phyloP scores from a whole-genome alignment of 805 yeast genomes.

The Lipomyces sp. region DNA sequence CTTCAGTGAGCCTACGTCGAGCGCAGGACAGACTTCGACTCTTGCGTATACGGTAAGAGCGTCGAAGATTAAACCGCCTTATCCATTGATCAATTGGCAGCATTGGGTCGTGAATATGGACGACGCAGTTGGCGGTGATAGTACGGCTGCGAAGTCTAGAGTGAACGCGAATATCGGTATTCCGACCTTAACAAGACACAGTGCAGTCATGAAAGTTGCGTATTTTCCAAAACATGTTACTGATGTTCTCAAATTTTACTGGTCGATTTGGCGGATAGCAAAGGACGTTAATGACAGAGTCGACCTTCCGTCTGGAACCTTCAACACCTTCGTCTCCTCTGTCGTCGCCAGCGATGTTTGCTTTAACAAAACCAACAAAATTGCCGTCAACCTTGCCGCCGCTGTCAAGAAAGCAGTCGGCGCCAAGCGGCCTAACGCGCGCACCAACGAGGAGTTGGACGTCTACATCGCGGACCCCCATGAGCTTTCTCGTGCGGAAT shows the following conservation, averaged over 20 bases:
- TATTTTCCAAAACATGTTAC: neutral
- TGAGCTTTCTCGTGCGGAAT: conserved; percentile 45
- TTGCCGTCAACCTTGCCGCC: neutral
- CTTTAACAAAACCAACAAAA: neutral
- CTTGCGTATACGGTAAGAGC: neutral
- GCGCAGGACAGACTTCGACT: conserved; percentile 1
- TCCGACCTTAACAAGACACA: conserved; percentile 5
- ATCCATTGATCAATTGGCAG: conserved; percentile 24
- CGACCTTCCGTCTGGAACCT: neutral
- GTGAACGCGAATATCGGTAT: neutral
- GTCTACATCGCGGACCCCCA: conserved; percentile 39
- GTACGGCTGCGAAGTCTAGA: neutral
- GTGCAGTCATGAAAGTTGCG: neutral
- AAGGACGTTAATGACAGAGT: conserved; percentile 1
- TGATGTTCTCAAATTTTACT: neutral
- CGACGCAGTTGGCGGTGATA: too few relatives aligned
- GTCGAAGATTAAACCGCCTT: conserved; percentile 3
- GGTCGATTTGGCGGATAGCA: neutral
- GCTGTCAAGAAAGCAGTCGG: too few relatives aligned
- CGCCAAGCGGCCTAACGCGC: neutral
- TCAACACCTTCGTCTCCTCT: conserved; percentile 7
- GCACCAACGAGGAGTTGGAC: neutral
- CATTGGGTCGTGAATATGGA: conserved; percentile 19
- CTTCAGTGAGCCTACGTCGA: neutral
- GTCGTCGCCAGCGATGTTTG: conserved; percentile 6